These are phyloP conservation scores for Umbelopsis vinacea DNA, from an alignment of 192 early-diverging fungal species.

Conservation along the genomic window DNA sequence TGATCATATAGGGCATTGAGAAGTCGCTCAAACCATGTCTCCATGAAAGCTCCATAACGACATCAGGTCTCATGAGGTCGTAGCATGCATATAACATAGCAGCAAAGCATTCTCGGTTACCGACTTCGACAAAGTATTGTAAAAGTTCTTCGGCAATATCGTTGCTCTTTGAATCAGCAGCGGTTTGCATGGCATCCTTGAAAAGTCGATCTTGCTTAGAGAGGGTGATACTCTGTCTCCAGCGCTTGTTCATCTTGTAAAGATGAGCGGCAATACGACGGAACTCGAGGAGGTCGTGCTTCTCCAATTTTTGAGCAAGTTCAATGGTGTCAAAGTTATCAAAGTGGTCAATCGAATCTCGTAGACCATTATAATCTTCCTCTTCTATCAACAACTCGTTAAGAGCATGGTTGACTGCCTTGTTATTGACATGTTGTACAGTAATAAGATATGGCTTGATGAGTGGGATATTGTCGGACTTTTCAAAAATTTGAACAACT, in stretches of 20 bases:
- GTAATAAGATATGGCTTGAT: conserved; percentile 96
- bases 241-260: conserved; percentile 96
- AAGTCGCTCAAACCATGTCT: conserved; percentile 86
- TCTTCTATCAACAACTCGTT: conserved; percentile 98
- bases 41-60: conserved; percentile 95
- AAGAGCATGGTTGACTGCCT: conserved; percentile 93
- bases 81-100: conserved; percentile 94
- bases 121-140: conserved; percentile 92
- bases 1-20: conserved; percentile 98
- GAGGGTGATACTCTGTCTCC: conserved; percentile 91
- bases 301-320: conserved; percentile 90
- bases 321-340: conserved; percentile 95
- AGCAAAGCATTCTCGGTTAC: conserved; percentile 93
- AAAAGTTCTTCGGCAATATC: conserved; percentile 95
- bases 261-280: conserved; percentile 95
- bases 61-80: conserved; percentile 91
- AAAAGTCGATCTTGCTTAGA: conserved; percentile 97
- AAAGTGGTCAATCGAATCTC: conserved; percentile 93
- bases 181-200: conserved; percentile 99
- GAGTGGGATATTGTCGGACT: conserved; percentile 96
- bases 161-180: conserved; percentile 83
- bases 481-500: conserved; percentile 96
- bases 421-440: conserved; percentile 94
- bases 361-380: conserved; percentile 92
- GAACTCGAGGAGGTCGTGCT: conserved; percentile 97